Base-by-base conservation (phyloP, 176 grass and related monocot genomes). In the Luzula sylvatica region DNA sequence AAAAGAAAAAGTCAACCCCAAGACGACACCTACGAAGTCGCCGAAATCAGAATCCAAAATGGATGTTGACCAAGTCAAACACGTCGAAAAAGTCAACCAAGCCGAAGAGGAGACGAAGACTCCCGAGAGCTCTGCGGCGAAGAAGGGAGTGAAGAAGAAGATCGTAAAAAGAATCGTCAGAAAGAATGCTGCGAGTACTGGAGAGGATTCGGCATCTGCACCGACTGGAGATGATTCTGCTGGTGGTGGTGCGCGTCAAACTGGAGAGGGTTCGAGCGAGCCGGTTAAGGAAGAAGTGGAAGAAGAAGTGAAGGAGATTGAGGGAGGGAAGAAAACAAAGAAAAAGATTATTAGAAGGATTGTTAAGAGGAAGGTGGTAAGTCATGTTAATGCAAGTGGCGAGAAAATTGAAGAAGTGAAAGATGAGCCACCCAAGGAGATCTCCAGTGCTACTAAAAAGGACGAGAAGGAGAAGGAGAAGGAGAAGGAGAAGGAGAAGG, bases 331-430 rank as follows among this genome's bases (percentile, higher is more conserved):
- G 61, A 55, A 54, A 39, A 55, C 65, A 4, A 98, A 90, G 66
- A 98, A 80, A 82, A 92, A 87, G 67, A n/a, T 98, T 53, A 83
- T 98, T 71, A 77, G 86, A 67, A 90, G 86, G 45, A 40, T 98
- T 66, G 65, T 98, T 61, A 98, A 98, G 68, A 78, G 75, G 59
- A 98, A 87, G 55, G 55, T 87, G 35, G 61, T 76, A 38, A 46
- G 54, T 15, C 60, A 32, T 32, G 8, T 72, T 69, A 77, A 89
- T 35, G 57, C 54, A 40, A 62, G 64, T 50, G 48, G 69, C 61
- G 93, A 78, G 65, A 39, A 47, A 54, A 68, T 42, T 38, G 85
- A 83, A 20, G 59, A 74, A 49, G 65, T 60, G 25, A 7, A 30
- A 27, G 68, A 60, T 19, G 65, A 50, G 70, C 46, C 86, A 41